Percentiles rank a stretch among this genome's conserved stretches.
Conservation (phyloP, 768 basidiomycete species). For the Suillus subluteus region DNA sequence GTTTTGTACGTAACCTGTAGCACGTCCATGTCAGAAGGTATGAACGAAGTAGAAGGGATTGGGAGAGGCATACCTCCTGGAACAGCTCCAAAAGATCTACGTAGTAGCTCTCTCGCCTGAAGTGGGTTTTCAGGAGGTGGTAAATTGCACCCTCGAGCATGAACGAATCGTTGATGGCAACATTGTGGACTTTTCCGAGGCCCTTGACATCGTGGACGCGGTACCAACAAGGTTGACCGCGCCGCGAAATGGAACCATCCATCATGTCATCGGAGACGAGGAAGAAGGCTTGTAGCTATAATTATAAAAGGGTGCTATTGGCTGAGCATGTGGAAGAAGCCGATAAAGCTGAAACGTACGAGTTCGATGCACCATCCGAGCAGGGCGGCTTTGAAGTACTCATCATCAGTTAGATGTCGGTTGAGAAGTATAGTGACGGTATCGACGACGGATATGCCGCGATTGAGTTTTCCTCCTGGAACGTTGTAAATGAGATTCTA, state of each 20-base stretch:
- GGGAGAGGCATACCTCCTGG: slow-evolving; percentile 64
- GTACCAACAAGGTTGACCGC: slow-evolving; percentile 97
- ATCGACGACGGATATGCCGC: slow-evolving; percentile 95
- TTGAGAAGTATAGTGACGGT: slow-evolving; percentile 88
- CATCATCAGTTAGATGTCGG: slow-evolving; percentile 68
- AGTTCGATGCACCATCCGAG: slow-evolving; percentile 97
- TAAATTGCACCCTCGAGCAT: slow-evolving; percentile 97
- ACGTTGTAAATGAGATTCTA: slow-evolving; percentile 92
- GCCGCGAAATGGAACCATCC: slow-evolving; percentile 92
- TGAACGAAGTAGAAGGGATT: not conserved
- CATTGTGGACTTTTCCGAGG: slow-evolving; percentile 40
- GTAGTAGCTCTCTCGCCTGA: slow-evolving; percentile 80
- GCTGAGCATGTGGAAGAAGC: not conserved
- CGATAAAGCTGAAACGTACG: slow-evolving; percentile 51
- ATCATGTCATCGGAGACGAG: slow-evolving; percentile 97
- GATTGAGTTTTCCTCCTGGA: slow-evolving; percentile 95
- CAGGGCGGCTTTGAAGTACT: slow-evolving; percentile 87
- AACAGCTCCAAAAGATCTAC: slow-evolving; percentile 90
- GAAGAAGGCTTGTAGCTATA: slow-evolving; percentile 95
- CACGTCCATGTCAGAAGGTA: slow-evolving; percentile 1
- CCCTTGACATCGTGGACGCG: slow-evolving; percentile 52
- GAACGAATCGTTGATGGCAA: slow-evolving; percentile 96
- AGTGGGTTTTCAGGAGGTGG: slow-evolving; percentile 84
- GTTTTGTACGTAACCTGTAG: slow-evolving; percentile 77
- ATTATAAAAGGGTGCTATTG: not conserved